These are phyloP conservation scores for Botrytis aclada DNA, from an alignment of 2,329 filamentous ascomycete species.

Conservation along the genomic window DNA sequence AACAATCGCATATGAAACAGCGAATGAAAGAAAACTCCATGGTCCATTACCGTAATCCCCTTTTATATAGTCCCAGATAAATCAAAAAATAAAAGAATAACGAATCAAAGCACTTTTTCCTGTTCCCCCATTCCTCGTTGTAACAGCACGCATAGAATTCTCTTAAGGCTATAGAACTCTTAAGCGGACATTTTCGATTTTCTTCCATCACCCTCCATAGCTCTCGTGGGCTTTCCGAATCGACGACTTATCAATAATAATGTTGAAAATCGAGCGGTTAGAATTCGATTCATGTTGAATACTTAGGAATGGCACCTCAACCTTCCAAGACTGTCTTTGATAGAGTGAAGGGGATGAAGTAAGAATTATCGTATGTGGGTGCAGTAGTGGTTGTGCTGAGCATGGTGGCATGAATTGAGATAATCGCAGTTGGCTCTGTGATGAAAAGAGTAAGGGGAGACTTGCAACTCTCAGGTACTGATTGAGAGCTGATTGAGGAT, in stretches of 20 bases:
- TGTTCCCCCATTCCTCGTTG: not conserved
- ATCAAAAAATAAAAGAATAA: not conserved
- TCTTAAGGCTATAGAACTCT: not conserved
- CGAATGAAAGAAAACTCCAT: not conserved
- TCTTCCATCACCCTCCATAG: not conserved
- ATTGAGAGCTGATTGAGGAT: not conserved
- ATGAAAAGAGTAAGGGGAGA: not conserved
- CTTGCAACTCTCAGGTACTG: not conserved
- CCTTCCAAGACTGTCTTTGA: not conserved
- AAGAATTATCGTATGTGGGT: not conserved
- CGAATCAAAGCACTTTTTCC: not conserved
- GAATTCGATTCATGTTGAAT: not conserved
- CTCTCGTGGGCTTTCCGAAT: not conserved
- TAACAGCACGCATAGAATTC: not conserved
- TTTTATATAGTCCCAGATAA: not conserved
- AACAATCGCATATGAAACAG: not conserved
- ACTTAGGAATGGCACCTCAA: not conserved
- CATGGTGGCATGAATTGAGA: not conserved
- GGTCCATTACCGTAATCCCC: not conserved
- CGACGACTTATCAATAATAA: not conserved
- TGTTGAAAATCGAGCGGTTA: constrained; percentile 1
- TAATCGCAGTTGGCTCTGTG: not conserved
- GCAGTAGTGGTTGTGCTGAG: not conserved
- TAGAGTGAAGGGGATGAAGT: not conserved
- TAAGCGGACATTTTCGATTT: not conserved